Conservation (phyloP, 2,329 filamentous ascomycete species). For the Exserohilum rostratum region DNA sequence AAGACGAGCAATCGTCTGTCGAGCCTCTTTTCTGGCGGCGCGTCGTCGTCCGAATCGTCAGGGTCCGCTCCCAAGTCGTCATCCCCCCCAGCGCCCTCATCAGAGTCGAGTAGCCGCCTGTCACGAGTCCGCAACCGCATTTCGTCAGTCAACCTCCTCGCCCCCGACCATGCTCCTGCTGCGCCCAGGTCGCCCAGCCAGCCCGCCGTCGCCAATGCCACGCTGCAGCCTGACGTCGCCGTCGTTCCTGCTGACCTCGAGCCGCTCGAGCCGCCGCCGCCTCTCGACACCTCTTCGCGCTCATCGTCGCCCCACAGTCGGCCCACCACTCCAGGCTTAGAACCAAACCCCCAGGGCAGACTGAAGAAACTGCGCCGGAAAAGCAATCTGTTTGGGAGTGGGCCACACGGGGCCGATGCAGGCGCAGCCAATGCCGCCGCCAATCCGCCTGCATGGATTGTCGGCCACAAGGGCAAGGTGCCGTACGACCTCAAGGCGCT, state of each 20-base stretch:
- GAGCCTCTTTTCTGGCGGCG: conserved; percentile 39
- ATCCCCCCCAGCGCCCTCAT: conserved; percentile 28
- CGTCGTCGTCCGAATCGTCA: conserved; percentile 23
- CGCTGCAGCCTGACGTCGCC: conserved; percentile 26
- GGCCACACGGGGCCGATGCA: conserved; percentile 32
- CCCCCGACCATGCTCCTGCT: conserved; percentile 39
- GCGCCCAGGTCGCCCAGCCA: conserved; percentile 20
- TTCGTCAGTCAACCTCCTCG: conserved; percentile 38
- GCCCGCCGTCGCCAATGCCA: conserved; percentile 26
- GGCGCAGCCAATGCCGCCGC: conserved; percentile 7
- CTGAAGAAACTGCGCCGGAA: conserved; percentile 45
- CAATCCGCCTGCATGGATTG: conserved; percentile 61
- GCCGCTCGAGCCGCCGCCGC: conserved; percentile 38
- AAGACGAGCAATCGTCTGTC: conserved; percentile 43
- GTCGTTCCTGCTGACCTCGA: conserved; percentile 32
- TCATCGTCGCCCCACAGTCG: conserved; percentile 35
- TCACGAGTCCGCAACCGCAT: conserved; percentile 42
- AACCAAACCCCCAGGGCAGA: conserved; percentile 23
- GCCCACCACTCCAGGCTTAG: conserved; percentile 27
- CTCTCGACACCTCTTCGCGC: conserved; percentile 34
- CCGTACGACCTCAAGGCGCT: conserved; percentile 61
- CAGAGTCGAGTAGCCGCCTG: conserved; percentile 38
- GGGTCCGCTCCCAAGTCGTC: conserved; percentile 15
- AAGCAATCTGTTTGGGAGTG: conserved; percentile 42
- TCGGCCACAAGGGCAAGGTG: conserved; percentile 62